Evolutionary conservation across 352 stramenopile genomes (phyloP), one percentile per base, ranked within the genome.

Genomic region (Pythium scleroteichum): DNA sequence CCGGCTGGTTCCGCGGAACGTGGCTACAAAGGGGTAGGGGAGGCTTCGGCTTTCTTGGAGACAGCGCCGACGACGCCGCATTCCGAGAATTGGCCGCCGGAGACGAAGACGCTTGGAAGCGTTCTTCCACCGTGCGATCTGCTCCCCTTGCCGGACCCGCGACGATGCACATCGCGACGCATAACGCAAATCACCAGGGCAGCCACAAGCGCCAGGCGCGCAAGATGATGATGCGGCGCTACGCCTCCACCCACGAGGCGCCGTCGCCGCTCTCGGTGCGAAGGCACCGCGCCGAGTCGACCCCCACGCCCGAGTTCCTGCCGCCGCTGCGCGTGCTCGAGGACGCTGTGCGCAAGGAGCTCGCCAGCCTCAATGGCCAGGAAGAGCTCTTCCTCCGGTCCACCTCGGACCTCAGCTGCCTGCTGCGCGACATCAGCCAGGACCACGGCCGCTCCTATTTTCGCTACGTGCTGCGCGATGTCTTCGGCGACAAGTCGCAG

Each of bases 301-400:
- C 26, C 24, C 13, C 27, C 1, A 41, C 16, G 53, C 22, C 26
- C 27, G 50, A 59, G 12, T 14, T 41, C 40, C 6, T 92, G n/a
- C 82, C 85, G 19, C 68, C 69, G 19, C 64, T 94, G 40, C 68
- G 83, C 45, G 80, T 85, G 44, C 78, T 94, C 10, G 79, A 90
- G 64, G 60, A 75, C 42, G 85, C 84, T 16, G 82, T 92, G 42
- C 71, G 82, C 69, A 73, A 75, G 53, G 85, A 94, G 65, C 69
- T 94, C 24, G 53, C 69, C 47, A 74, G 72, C 55, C 66, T 86
- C 19, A 62, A 75, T 19, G 82, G 82, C 9, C 76, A 80, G 33
- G 82, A 92, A 57, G 79, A 92, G 40, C 69, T 90, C n/a, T 94
- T 94, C 51, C 64, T 94, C 62, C 82, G 85, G 42, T 81, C 82